Evolutionary conservation across 2,329 filamentous ascomycete species (phyloP), one percentile per base, ranked within the genome.

Genomic region (Davidsoniella neocaledoniae): DNA sequence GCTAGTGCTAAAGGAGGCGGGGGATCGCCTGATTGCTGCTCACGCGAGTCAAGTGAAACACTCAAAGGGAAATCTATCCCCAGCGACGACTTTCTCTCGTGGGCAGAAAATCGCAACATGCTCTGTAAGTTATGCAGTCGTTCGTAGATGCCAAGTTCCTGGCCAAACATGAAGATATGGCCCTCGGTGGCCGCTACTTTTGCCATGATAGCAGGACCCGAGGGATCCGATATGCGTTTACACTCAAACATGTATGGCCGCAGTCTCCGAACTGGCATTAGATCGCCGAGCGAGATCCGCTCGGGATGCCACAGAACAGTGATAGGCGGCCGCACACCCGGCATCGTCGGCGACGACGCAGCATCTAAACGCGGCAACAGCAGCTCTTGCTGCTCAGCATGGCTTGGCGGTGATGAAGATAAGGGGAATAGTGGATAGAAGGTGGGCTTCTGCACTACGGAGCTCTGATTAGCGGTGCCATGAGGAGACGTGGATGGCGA

Each of bases 121-220:
- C 29, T 33, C 12, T 33, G 29, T 33, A 33, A 12, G 1, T 12
- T 33, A 33, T 33, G 6, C 8, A 33, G 29, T 33, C 29, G 29
- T 33, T 33, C 29, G 29, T 33, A 33, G 29, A 33, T 33, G 29
- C 29, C 12, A 14, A 39, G 38, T 36, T 48, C 46, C 16, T 48
- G 46, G 8, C 38, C 38, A 7, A 48, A 17, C 36, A 41, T 19
- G 19, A 41, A 19, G n/a, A 42, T 29, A 7, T 48, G 46, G 10
- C 46, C 46, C n/a, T 48, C 46, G 17, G 23, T 33, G 12, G 46
- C 12, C 6, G 46, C 46, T 10, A 48, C 21, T 14, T 48, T 48
- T 25, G 37, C 46, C 6, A 48, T 6, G 9, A 39, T 39, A 6
- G 23, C n/a, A 5, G 21, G n/a, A 9, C 10, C 19, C n/a, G 23